Conservation (phyloP, 176 grass and related monocot genomes). For the Elaeis guineensis region DNA sequence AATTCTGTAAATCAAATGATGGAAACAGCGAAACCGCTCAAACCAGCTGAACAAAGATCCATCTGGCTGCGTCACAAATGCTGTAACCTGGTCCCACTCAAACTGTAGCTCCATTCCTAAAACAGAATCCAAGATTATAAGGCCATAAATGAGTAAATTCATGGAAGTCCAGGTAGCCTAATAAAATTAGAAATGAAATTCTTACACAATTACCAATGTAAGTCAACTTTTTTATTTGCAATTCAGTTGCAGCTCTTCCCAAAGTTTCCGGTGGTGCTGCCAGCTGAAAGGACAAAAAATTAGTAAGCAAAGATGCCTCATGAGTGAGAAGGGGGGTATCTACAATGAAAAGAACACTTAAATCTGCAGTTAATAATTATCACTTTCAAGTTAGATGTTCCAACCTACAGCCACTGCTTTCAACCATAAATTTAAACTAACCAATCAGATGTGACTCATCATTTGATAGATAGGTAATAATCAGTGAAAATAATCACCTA, state of each 20-base stretch:
- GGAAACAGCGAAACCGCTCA: slow-evolving; percentile 68
- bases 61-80: slow-evolving; percentile 85
- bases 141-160: too few species aligned
- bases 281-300: slow-evolving; percentile 37
- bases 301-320: slow-evolving; percentile 6
- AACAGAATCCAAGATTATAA: not conserved
- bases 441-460: too few species aligned
- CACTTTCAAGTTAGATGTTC: too few species aligned
- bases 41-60: slow-evolving; percentile 90
- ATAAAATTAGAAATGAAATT: not conserved
- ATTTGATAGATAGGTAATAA: too few species aligned
- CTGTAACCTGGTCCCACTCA: slow-evolving; percentile 82
- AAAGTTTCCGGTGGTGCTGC: slow-evolving; percentile 62
- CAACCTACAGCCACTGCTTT: too few species aligned
- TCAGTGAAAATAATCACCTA: too few species aligned
- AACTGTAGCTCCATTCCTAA: slow-evolving; percentile 93
- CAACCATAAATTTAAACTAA: too few species aligned
- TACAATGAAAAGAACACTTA: slow-evolving; percentile 13
- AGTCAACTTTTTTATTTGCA: slow-evolving; percentile 89
- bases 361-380: not conserved
- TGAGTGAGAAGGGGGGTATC: not conserved
- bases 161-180: too few species aligned
- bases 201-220: slow-evolving; percentile 57
- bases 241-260: slow-evolving; percentile 68
- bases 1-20: slow-evolving; percentile 81